Evolutionary conservation across 768 basidiomycete genomes (phyloP).

Genomic region (Mycena floridula): DNA sequence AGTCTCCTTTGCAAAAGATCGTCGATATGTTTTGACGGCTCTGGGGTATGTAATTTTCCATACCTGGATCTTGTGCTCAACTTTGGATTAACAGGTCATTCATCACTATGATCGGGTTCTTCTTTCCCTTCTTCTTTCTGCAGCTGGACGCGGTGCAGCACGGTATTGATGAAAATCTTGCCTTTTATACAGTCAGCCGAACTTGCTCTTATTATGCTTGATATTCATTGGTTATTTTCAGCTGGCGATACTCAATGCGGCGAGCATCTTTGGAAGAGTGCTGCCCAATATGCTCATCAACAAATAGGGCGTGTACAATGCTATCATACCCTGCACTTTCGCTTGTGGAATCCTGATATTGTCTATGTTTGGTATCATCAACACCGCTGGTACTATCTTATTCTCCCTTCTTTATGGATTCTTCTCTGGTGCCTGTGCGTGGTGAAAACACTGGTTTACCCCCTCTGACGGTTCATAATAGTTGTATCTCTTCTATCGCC

Average conservation of each 20-base stretch:
- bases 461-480: not conserved
- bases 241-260: constrained; percentile 51
- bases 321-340: constrained; percentile 28
- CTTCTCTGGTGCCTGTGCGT: constrained; percentile 33
- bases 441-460: not conserved
- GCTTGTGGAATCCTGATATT: constrained; percentile 29
- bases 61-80: not conserved
- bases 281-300: constrained; percentile 36
- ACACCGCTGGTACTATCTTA: constrained; percentile 23
- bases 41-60: constrained; percentile 23
- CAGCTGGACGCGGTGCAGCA: constrained; percentile 43
- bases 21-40: constrained; percentile 21
- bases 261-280: constrained; percentile 44
- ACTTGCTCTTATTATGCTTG: not conserved
- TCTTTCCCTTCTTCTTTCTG: constrained; percentile 42
- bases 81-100: not conserved
- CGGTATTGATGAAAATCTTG: constrained; percentile 30
- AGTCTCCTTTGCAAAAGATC: constrained; percentile 23
- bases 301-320: constrained; percentile 34
- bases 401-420: constrained; percentile 40
- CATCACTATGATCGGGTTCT: constrained; percentile 12
- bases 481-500: not conserved
- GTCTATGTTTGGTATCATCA: constrained; percentile 31
- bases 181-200: constrained; percentile 41
- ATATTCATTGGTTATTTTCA: constrained; percentile 10